These are phyloP conservation scores for Clarireedia paspali DNA, from an alignment of 2,329 filamentous ascomycete species.

Conservation along the genomic window DNA sequence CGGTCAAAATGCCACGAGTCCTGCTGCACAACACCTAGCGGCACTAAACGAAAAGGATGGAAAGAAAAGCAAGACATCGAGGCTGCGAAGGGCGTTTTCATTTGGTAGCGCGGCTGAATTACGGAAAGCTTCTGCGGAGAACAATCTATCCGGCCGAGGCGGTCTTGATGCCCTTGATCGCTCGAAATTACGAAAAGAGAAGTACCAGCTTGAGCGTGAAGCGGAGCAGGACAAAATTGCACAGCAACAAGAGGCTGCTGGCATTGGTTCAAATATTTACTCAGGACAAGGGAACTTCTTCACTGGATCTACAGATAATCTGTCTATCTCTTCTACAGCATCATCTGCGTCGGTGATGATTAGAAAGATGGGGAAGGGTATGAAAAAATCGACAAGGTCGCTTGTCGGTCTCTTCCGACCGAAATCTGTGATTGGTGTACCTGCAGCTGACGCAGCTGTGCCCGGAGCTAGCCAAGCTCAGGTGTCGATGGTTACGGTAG, in stretches of 20 bases:
- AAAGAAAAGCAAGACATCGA: slow-evolving; percentile 77
- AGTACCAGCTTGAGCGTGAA: slow-evolving; percentile 56
- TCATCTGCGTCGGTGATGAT: slow-evolving; percentile 91
- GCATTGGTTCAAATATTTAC: slow-evolving; percentile 91
- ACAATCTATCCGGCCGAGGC: slow-evolving; percentile 30
- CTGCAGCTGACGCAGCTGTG: slow-evolving; percentile 59
- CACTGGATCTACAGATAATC: slow-evolving; percentile 84
- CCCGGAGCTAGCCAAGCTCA: slow-evolving; percentile 68
- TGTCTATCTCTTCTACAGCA: slow-evolving; percentile 84
- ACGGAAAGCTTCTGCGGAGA: slow-evolving; percentile 62
- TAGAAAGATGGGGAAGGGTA: slow-evolving; percentile 96
- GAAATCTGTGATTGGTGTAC: slow-evolving; percentile 79
- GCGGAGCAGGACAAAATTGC: slow-evolving; percentile 89
- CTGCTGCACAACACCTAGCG: slow-evolving; percentile 75
- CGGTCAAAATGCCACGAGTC: slow-evolving; percentile 34
- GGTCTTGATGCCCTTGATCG: slow-evolving; percentile 32
- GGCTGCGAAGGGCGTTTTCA: slow-evolving; percentile 85
- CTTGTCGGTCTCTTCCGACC: slow-evolving; percentile 91
- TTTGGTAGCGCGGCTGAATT: slow-evolving; percentile 95
- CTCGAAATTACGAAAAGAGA: slow-evolving; percentile 58
- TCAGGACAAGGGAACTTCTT: slow-evolving; percentile 78
- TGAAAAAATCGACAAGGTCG: slow-evolving; percentile 88
- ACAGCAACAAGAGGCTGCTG: slow-evolving; percentile 82
- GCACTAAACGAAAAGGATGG: slow-evolving; percentile 79
- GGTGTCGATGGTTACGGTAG: slow-evolving; percentile 91